Conservation (phyloP, 192 early-diverging fungal genomes). For the Phycomyces nitens region DNA sequence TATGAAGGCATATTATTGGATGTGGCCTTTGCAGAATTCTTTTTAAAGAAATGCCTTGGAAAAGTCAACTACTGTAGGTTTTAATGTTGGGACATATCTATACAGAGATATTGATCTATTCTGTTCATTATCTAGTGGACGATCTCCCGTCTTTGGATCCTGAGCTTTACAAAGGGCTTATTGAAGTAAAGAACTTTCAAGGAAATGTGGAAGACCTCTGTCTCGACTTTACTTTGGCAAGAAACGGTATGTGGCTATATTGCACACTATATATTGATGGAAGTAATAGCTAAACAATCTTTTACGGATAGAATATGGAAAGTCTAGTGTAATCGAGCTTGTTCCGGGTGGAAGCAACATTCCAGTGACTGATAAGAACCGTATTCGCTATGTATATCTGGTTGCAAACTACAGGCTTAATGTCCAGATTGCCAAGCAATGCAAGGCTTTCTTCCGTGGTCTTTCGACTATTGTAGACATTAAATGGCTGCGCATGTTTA, state of each 20-base stretch:
- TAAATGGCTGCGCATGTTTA: constrained; percentile 90
- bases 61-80: constrained; percentile 60
- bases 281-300: background rate
- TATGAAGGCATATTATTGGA: constrained; percentile 87
- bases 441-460: constrained; percentile 80
- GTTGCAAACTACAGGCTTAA: constrained; percentile 89
- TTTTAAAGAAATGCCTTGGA: constrained; percentile 71
- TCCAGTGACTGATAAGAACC: constrained; percentile 82
- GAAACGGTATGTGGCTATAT: constrained; percentile 41
- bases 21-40: constrained; percentile 79
- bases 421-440: constrained; percentile 70
- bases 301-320: background rate
- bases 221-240: constrained; percentile 67
- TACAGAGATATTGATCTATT: constrained; percentile 6
- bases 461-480: constrained; percentile 82
- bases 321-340: constrained; percentile 58
- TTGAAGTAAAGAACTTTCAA: constrained; percentile 70
- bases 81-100: no score
- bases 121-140: constrained; percentile 48
- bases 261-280: background rate
- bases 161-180: constrained; percentile 70
- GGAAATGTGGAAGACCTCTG: constrained; percentile 69
- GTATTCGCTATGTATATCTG: constrained; percentile 82
- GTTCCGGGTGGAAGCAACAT: constrained; percentile 72
- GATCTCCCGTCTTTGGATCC: constrained; percentile 79